phyloP scores from a whole-genome alignment of 2,329 filamentous ascomycete species.

The Botryosphaeria agaves region DNA sequence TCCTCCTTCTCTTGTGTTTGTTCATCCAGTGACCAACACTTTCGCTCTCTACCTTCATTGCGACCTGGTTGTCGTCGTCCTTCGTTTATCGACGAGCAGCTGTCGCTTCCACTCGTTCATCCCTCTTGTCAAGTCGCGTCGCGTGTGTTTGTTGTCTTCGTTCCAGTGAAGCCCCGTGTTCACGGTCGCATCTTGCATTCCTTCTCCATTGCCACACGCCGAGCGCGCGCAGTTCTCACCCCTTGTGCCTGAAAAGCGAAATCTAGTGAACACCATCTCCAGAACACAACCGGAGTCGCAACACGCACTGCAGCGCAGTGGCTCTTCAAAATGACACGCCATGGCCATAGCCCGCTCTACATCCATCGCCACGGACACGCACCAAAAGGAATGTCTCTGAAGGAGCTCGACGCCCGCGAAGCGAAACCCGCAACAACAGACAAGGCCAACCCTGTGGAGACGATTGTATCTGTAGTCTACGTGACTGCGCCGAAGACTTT shows the following conservation, averaged over 20 bases:
- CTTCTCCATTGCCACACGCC: background rate
- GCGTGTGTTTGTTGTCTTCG: background rate
- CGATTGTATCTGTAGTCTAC: slow-evolving; percentile 29
- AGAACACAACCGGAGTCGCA: background rate
- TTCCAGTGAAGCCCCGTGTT: background rate
- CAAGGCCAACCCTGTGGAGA: slow-evolving; percentile 9
- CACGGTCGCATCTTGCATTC: background rate
- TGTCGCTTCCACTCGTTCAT: background rate
- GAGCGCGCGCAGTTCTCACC: background rate
- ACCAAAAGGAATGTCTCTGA: background rate
- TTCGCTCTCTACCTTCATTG: background rate
- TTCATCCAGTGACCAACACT: background rate
- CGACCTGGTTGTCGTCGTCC: slow-evolving; percentile 7
- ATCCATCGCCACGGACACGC: slow-evolving; percentile 1
- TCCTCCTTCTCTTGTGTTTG: background rate
- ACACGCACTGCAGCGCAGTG: no score
- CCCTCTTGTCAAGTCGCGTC: background rate
- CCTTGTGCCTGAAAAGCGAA: background rate
- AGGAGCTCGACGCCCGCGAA: slow-evolving; percentile 3
- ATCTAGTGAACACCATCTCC: background rate
- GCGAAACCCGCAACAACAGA: slow-evolving; percentile 1
- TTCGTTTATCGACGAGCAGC: slow-evolving; percentile 7
- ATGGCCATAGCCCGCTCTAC: slow-evolving; percentile 1
- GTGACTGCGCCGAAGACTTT: slow-evolving; percentile 36
- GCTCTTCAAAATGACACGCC: slow-evolving; percentile 1